Conservation (phyloP, 176 grass and related monocot genomes). For the Zea mays region Zm-B73-REFERENCE-NAM-5.0 NC_050098.1:221420001-221420500, state of each 20-base stretch:
- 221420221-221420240: background rate
- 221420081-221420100: conserved; percentile 17
- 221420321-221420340: background rate
- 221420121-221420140: background rate
- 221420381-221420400: too few species aligned
- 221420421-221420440: too few species aligned
- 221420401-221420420: background rate
- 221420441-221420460: too few species aligned
- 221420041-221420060: too few species aligned
- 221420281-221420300: background rate
- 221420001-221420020: conserved; percentile 12
- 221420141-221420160: background rate
- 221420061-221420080: background rate
- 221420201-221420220: background rate
- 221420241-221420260: background rate
- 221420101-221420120: background rate
- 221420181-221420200: conserved; percentile 2
- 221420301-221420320: background rate
- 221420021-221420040: background rate
- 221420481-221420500: too few species aligned
- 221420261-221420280: background rate
- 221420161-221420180: conserved; percentile 25
- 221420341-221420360: background rate
- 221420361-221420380: background rate
- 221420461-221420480: too few species aligned